Conservation (phyloP, 1,284 basidiomycete genomes). For the Ceratobasidium sp. region DNA sequence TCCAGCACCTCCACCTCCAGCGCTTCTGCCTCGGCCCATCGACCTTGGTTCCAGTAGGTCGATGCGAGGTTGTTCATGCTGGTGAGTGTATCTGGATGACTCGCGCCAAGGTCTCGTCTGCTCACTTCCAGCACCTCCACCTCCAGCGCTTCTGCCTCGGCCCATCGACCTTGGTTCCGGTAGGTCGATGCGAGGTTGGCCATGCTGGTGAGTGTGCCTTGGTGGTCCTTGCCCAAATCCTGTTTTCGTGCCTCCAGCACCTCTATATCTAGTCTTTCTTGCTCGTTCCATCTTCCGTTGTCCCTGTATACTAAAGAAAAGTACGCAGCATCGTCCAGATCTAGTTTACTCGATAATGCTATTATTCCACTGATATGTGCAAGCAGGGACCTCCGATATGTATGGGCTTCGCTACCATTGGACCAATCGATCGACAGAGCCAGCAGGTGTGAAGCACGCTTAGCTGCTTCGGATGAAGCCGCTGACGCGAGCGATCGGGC, state of each 20-base stretch:
- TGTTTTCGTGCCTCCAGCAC: neutral
- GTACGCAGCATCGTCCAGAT: neutral
- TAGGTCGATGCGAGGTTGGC: neutral
- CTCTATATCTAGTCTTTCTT: neutral
- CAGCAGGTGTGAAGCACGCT: neutral
- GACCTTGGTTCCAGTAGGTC: too few species aligned
- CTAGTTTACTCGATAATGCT: neutral
- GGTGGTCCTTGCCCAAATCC: neutral
- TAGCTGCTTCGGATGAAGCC: neutral
- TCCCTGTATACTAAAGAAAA: neutral
- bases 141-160: conserved; percentile 4
- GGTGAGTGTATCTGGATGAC: neutral
- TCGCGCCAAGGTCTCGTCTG: neutral
- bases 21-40: too few species aligned
- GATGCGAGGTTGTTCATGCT: too few species aligned
- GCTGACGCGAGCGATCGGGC: neutral
- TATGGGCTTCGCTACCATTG: neutral
- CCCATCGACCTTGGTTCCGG: neutral
- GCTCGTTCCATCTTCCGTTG: neutral
- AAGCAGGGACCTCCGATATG: neutral
- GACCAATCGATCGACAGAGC: neutral
- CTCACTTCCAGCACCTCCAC: neutral
- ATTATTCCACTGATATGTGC: neutral
- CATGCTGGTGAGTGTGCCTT: conserved; percentile 1
- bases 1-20: too few species aligned